Evolutionary conservation across 768 basidiomycete species (phyloP).

Genomic region (Boletus pseudo-olivaceus): DNA sequence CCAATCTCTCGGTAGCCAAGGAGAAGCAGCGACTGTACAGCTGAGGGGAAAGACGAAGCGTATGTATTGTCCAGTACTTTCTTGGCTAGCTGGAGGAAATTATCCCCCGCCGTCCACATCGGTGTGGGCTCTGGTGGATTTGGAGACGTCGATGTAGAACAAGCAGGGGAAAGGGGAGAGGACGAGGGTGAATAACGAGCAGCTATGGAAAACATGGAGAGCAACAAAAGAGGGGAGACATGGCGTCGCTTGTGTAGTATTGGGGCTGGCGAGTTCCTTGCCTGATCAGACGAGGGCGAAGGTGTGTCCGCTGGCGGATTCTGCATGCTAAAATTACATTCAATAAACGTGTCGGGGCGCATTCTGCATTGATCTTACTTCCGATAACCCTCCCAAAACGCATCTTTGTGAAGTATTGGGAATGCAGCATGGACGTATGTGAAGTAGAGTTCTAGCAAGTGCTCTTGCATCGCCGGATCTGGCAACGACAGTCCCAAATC

Average conservation of each 20-base stretch:
- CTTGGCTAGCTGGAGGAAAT: constrained; percentile 67
- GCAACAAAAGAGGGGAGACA: constrained; percentile 63
- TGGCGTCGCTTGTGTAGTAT: constrained; percentile 42
- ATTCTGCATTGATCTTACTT: constrained; percentile 29
- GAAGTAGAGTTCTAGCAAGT: constrained; percentile 75
- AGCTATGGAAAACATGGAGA: constrained; percentile 82
- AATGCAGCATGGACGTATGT: constrained; percentile 75
- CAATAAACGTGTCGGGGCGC: neutral
- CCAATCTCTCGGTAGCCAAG: constrained; percentile 85
- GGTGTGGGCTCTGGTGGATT: constrained; percentile 43
- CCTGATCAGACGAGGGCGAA: constrained; percentile 25
- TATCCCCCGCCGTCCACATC: constrained; percentile 85
- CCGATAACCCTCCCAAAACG: constrained; percentile 59
- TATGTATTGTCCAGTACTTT: constrained; percentile 62
- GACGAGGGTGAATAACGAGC: constrained; percentile 57
- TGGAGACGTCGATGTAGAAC: constrained; percentile 29
- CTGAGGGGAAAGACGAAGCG: constrained; percentile 67
- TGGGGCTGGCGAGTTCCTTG: constrained; percentile 31
- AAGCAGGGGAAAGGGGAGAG: constrained; percentile 25
- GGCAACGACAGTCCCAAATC: constrained; percentile 52
- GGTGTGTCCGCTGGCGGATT: constrained; percentile 30
- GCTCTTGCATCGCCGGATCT: constrained; percentile 54
- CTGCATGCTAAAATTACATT: constrained; percentile 19
- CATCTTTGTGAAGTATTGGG: constrained; percentile 70
- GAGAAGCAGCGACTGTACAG: constrained; percentile 75